Percentiles rank a stretch among this genome's conserved stretches.
Conservation (phyloP, 2,329 filamentous ascomycete species). For the Phaeosphaeriaceae sp. region DNA sequence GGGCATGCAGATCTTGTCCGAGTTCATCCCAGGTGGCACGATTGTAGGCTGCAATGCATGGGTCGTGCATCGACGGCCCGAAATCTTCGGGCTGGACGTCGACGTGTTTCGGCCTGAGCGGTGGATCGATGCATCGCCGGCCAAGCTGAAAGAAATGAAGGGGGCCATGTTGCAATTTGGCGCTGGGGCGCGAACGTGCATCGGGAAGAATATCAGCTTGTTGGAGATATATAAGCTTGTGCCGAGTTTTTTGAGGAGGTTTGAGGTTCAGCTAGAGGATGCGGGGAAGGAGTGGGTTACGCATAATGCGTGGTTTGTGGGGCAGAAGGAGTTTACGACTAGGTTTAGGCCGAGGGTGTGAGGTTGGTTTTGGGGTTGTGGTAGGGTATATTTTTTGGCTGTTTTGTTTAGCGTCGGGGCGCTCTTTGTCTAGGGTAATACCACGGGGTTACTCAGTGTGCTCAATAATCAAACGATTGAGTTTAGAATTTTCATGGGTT, state of each 20-base stretch:
- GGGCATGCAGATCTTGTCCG: conserved; percentile 68
- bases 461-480: no score
- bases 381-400: no score
- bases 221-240: conserved; percentile 60
- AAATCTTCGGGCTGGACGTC: conserved; percentile 72
- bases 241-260: conserved; percentile 66
- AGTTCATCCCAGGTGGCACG: conserved; percentile 70
- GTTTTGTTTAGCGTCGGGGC: no score
- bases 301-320: conserved; percentile 62
- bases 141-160: conserved; percentile 69
- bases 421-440: no score
- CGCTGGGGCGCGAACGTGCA: conserved; percentile 72
- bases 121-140: conserved; percentile 63
- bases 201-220: conserved; percentile 62
- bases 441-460: no score
- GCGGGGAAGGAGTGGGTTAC: conserved; percentile 53
- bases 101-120: conserved; percentile 72
- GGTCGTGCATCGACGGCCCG: conserved; percentile 72
- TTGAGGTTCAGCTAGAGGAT: conserved; percentile 59
- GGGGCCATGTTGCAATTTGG: conserved; percentile 76
- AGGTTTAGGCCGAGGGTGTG: conserved; percentile 45
- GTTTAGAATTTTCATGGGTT: no score
- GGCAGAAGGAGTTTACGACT: conserved; percentile 53
- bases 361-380: not conserved
- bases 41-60: conserved; percentile 78